Evolutionary conservation across 768 basidiomycete genomes (phyloP).

Genomic region (Wakefieldia striispora): DNA sequence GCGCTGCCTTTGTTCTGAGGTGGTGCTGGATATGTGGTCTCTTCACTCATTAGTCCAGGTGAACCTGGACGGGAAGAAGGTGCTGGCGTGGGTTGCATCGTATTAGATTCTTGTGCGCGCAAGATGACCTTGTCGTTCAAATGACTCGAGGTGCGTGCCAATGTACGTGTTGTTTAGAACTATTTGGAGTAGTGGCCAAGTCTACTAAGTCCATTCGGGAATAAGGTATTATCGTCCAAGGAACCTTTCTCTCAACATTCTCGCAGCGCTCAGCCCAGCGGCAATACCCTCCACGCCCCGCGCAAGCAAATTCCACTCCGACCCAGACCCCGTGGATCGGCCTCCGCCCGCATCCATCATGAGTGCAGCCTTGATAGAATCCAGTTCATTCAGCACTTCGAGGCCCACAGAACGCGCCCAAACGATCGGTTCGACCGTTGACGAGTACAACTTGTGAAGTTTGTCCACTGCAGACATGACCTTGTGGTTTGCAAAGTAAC

Average conservation of each 20-base stretch:
- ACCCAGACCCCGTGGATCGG: conserved; percentile 26
- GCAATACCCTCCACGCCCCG: conserved; percentile 46
- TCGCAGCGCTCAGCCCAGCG: conserved; percentile 33
- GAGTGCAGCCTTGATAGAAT: conserved; percentile 74
- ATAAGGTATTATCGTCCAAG: too few relatives aligned
- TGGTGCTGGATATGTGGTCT: conserved; percentile 46
- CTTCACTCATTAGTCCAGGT: conserved; percentile 27
- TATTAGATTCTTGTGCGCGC: conserved; percentile 4
- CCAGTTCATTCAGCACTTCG: conserved; percentile 89
- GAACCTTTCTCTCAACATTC: conserved; percentile 19
- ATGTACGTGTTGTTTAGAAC: conserved; percentile 21
- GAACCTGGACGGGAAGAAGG: conserved; percentile 57
- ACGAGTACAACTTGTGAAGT: conserved; percentile 82
- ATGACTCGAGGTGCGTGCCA: background rate
- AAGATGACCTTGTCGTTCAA: background rate
- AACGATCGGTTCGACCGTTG: conserved; percentile 65
- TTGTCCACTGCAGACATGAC: conserved; percentile 86
- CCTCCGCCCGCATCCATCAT: conserved; percentile 75
- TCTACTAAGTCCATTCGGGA: too few relatives aligned
- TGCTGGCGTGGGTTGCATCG: conserved; percentile 67
- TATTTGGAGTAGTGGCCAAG: conserved; percentile 1
- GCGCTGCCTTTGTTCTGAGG: conserved; percentile 68
- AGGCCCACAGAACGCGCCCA: conserved; percentile 87
- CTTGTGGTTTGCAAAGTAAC: conserved; percentile 86
- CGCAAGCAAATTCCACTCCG: conserved; percentile 35